Percentiles rank a stretch among this genome's conserved stretches.
These are phyloP conservation scores for Colletotrichum sublineola DNA, from an alignment of 2,329 filamentous ascomycete genomes.

Conservation along the genomic window DNA sequence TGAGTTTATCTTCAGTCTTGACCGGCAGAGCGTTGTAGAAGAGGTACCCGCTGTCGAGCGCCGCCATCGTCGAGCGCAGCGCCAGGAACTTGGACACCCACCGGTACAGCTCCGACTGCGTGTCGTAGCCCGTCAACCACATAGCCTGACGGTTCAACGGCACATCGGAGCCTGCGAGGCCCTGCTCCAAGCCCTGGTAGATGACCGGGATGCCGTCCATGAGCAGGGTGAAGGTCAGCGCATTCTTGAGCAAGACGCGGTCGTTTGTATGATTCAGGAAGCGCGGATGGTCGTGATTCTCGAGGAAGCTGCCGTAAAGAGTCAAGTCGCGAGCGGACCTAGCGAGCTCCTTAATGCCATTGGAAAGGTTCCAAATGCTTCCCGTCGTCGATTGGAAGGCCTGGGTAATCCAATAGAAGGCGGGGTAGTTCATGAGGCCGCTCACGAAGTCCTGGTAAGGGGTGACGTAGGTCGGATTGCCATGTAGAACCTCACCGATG, in stretches of 20 bases:
- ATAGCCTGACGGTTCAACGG: conserved; percentile 69
- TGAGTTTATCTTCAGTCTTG: conserved; percentile 16
- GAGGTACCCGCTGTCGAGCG: conserved; percentile 34
- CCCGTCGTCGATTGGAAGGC: conserved; percentile 50
- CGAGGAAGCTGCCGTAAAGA: conserved; percentile 58
- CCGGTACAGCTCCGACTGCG: conserved; percentile 60
- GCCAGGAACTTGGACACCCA: conserved; percentile 31
- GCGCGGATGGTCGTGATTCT: conserved; percentile 71
- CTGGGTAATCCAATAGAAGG: conserved; percentile 57
- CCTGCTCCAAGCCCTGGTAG: conserved; percentile 76
- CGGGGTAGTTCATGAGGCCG: conserved; percentile 73
- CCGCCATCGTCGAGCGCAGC: conserved; percentile 33
- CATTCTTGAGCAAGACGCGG: conserved; percentile 69
- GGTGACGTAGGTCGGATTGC: conserved; percentile 63
- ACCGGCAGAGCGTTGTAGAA: conserved; percentile 34
- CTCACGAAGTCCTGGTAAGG: conserved; percentile 67
- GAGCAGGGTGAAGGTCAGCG: conserved; percentile 72
- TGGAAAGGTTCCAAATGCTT: conserved; percentile 53
- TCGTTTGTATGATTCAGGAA: conserved; percentile 67
- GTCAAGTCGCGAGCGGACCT: conserved; percentile 30
- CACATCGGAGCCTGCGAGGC: conserved; percentile 62
- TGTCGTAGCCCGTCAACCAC: conserved; percentile 67
- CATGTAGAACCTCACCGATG: conserved; percentile 72
- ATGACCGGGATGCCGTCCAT: conserved; percentile 73
- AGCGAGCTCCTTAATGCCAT: conserved; percentile 45